A percentile compares a stretch with the other conserved stretches of the same genome.
Evolutionary conservation across 2,329 filamentous ascomycete species (phyloP).

Genomic region (Fusarium tuaranense): DNA sequence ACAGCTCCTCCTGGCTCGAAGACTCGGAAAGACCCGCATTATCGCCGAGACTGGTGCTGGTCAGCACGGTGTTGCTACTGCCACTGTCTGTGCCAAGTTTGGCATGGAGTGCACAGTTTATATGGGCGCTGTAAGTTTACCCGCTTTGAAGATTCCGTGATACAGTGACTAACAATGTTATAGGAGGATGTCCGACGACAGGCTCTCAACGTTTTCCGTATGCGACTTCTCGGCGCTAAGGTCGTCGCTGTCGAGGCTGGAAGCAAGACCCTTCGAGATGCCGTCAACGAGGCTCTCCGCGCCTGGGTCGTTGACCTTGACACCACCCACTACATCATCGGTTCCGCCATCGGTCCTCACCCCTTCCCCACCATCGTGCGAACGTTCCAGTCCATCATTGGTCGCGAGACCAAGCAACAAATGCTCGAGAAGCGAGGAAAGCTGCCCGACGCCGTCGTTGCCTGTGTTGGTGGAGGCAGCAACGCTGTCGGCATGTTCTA

Average conservation of each 20-base stretch:
- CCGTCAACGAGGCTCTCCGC: constrained; percentile 95
- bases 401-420: constrained; percentile 92
- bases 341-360: constrained; percentile 96
- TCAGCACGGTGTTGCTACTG: constrained; percentile 97
- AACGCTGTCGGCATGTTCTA: constrained; percentile 99
- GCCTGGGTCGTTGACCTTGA: constrained; percentile 94
- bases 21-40: constrained; percentile 94
- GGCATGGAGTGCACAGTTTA: constrained; percentile 98
- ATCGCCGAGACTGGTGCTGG: constrained; percentile 98
- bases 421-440: constrained; percentile 87
- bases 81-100: constrained; percentile 97
- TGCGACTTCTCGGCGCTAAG: constrained; percentile 93
- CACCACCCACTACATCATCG: constrained; percentile 98
- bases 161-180: constrained; percentile 36
- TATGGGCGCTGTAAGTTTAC: constrained; percentile 80
- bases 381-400: constrained; percentile 97
- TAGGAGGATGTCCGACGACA: constrained; percentile 93
- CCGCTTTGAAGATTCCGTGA: background rate
- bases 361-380: constrained; percentile 98
- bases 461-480: constrained; percentile 94
- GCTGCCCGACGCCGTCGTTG: constrained; percentile 94
- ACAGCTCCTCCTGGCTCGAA: constrained; percentile 86
- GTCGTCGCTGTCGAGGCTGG: constrained; percentile 95
- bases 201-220: constrained; percentile 97
- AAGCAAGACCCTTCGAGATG: constrained; percentile 83